A percentile compares a stretch with the other conserved stretches of the same genome.
These are phyloP conservation scores for apple (Malus domestica) DNA, from an alignment of 306 rosid species.

Conservation along the genomic window DNA sequence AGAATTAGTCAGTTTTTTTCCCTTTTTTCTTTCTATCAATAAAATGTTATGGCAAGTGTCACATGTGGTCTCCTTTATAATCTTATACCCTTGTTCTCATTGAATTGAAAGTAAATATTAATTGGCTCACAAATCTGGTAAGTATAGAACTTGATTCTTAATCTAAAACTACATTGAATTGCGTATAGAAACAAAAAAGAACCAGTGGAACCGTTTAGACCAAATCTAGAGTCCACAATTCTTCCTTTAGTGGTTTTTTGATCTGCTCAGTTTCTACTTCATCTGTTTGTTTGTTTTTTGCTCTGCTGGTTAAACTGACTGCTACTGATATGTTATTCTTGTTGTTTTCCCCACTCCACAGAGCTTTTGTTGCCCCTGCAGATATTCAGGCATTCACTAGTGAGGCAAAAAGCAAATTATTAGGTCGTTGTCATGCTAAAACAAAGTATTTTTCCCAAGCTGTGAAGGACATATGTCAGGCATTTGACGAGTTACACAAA, in stretches of 20 bases:
- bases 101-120: not conserved
- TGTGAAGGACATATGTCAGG: constrained; percentile 79
- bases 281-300: not conserved
- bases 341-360: constrained; percentile 28
- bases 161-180: not conserved
- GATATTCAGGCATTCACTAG: constrained; percentile 80
- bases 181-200: not conserved
- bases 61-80: not conserved
- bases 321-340: constrained; percentile 17
- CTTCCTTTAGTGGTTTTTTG: not conserved
- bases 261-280: not conserved
- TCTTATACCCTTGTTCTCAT: not conserved
- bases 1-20: not conserved
- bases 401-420: constrained; percentile 62
- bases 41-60: not conserved
- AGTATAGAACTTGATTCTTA: not conserved
- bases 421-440: constrained; percentile 67
- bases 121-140: not conserved
- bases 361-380: constrained; percentile 93
- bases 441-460: constrained; percentile 77
- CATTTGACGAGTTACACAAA: constrained; percentile 68
- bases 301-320: not conserved
- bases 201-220: not conserved
- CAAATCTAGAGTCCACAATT: not conserved
- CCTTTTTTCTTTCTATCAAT: not conserved